Base-by-base conservation (phyloP, 805 yeast genomes). In the Spathaspora gorwiae region DNA sequence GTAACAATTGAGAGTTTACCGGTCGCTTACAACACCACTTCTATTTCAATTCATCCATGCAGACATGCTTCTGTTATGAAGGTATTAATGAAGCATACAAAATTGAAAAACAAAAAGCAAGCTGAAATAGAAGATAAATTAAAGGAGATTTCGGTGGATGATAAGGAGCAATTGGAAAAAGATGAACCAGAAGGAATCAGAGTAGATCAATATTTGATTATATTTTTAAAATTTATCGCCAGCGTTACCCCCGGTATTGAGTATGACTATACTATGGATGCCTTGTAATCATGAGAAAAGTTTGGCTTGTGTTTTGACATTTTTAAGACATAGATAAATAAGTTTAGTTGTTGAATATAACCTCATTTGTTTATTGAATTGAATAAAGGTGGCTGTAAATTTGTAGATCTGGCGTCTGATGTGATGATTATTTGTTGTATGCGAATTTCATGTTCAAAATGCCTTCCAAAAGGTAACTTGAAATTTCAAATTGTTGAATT, bases 251-350 rank as follows among this genome's bases (percentile, higher is more conserved):
- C 99, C 0, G 96, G 97, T 13, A 90, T 94, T 46, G 96, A 92
- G 67, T 95, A 92, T 64, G 99, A 94, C 57, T 90, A 90, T 61
- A 94, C 99, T n/a, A 94, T 92, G 97, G 90, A 90, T 62, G 97
- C 96, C 1, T 79, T 86, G 58, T 84, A 59, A 19, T 19, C 24
- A 19, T 5, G 24, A 19, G 24, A 19, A 19, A 19, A 19, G 24
- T 19, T 19, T 19, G 24, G 24, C 24, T 19, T 19, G 24, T 19
- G 24, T 19, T 19, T 19, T 19, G 24, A 19, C 24, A 5, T 19
- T 19, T 19, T 19, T 19, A 19, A 5, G 24, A 19, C 24, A 19
- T 19, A 19, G 24, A 19, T 19, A 19, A 19, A 19, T 19, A 19
- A 19, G 24, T 19, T 19, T 5, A 19, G 24, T 2, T 3, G 24